Percentiles rank a stretch among this genome's conserved stretches.
phyloP scores from a whole-genome alignment of 352 stramenopile species.

The Pythium rishiriense region DNA sequence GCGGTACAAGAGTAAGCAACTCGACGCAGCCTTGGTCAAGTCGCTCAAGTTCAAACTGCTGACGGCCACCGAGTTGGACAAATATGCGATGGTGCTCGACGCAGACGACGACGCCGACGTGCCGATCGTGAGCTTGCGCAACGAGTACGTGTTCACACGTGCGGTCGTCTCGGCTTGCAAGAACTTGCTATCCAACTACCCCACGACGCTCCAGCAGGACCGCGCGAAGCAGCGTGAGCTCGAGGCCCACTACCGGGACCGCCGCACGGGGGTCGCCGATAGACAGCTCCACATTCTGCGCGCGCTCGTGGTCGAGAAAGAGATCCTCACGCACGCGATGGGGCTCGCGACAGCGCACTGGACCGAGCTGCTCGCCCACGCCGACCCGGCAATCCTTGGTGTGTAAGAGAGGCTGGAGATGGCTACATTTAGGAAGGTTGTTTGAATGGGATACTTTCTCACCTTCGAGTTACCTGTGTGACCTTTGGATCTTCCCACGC shows the following conservation, averaged over 20 bases:
- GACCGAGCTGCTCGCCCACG: slow-evolving; percentile 43
- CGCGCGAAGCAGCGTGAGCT: slow-evolving; percentile 5
- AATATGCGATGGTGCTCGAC: slow-evolving; percentile 16
- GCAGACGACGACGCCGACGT: slow-evolving; percentile 1
- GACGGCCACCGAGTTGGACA: slow-evolving; percentile 22
- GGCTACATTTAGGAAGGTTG: slow-evolving; percentile 20
- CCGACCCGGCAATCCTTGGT: slow-evolving; percentile 43
- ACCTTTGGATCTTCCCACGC: not conserved
- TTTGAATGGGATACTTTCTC: slow-evolving; percentile 18
- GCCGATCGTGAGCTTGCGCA: slow-evolving; percentile 28
- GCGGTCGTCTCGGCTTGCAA: slow-evolving; percentile 25
- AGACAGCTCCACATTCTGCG: slow-evolving; percentile 37
- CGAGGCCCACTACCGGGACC: slow-evolving; percentile 14
- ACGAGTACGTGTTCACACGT: slow-evolving; percentile 33
- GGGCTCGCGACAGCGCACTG: slow-evolving; percentile 46
- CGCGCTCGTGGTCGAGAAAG: slow-evolving; percentile 56
- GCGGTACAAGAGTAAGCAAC: slow-evolving; percentile 19
- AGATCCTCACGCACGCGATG: slow-evolving; percentile 56
- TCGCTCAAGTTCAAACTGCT: slow-evolving; percentile 38
- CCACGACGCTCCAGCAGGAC: slow-evolving; percentile 30
- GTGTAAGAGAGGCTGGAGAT: slow-evolving; percentile 4
- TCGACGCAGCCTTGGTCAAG: slow-evolving; percentile 18
- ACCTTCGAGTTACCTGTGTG: slow-evolving; percentile 4
- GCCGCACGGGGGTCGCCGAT: slow-evolving; percentile 7
- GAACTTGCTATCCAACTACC: slow-evolving; percentile 33